Evolutionary conservation across 202 grass and related monocot genomes (phyloP), one percentile per base, ranked within the genome.

Genomic region (Setaria viridis): DNA sequence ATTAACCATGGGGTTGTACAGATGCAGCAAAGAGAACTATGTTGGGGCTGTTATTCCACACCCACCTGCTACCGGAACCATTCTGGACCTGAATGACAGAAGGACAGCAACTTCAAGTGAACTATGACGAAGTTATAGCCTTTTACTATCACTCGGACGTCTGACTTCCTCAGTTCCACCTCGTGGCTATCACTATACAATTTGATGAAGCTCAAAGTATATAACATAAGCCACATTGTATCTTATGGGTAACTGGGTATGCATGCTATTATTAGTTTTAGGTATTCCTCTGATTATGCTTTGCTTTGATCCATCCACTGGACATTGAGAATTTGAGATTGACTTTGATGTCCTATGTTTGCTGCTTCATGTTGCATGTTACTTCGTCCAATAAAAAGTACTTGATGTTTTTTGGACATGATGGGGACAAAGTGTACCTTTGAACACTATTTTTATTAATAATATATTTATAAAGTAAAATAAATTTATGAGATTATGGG

Each of bases 161-260:
- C 9, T 58, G 14, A 64, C 45, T 74, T 58, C 1, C 0, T 43
- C 32, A 51, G 7, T 76, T 48, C 33, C 29, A 45, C 41, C 57
- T 60, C 4, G 15, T 66, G 32, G 32, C 43, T 80, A 67, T 17
- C 14, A 82, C 84, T 83, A 84, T 88, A 80, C 79, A 89, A 86
- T 91, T 97, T 80, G 76, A 90, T 68, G 71, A 91, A 88, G 80
- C 83, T 60, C 81, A 89, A 21, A 87, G 14, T 83, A 80, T 64
- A 76, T 73, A 64, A 82, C 92, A 72, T 80, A 72, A 89, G 79
- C 53, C 67, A 56, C 59, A 80, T 85, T 58, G 82, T 90, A 75
- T 86, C 88, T 51, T 6, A 51, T 9, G 58, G 62, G 39, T 70
- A 72, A 34, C 42, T 62, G 33, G 46, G 7, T 72, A 63, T 49